These are phyloP conservation scores for Fragilaria radians DNA, from an alignment of 108 stramenopile species.

Conservation along the genomic window DNA sequence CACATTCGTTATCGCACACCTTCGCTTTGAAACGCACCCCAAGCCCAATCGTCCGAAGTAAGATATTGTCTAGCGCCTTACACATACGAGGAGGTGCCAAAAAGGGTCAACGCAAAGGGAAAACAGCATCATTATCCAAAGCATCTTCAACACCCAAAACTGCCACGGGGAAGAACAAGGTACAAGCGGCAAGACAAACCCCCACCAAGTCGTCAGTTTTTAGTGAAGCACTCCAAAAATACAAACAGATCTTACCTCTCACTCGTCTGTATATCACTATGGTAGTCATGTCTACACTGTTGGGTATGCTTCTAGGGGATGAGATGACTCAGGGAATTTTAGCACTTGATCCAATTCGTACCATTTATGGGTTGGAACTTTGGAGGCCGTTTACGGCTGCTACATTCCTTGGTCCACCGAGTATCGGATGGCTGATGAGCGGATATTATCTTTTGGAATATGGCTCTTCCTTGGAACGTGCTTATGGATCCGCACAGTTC, in stretches of 20 bases:
- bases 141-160: not conserved
- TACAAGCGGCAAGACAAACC: constrained; percentile 38
- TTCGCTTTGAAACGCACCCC: too few species aligned
- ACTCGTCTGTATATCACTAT: constrained; percentile 80
- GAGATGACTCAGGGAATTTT: constrained; percentile 73
- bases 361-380: constrained; percentile 66
- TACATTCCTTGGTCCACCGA: constrained; percentile 79
- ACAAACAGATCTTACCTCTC: constrained; percentile 70
- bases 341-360: constrained; percentile 73
- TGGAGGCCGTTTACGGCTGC: constrained; percentile 86
- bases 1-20: too few species aligned
- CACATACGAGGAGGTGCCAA: constrained; percentile 17
- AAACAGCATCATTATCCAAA: constrained; percentile 11
- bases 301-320: constrained; percentile 75
- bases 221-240: constrained; percentile 45
- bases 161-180: constrained; percentile 48
- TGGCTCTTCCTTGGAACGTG: constrained; percentile 75
- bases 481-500: constrained; percentile 75
- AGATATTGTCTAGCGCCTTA: not conserved
- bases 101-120: constrained; percentile 7
- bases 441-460: constrained; percentile 82
- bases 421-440: constrained; percentile 79
- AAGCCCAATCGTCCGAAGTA: too few species aligned
- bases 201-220: constrained; percentile 37
- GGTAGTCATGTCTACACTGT: constrained; percentile 52